phyloP scores from a whole-genome alignment of 495 filamentous ascomycete species.

The Rusavskia elegans region DNA sequence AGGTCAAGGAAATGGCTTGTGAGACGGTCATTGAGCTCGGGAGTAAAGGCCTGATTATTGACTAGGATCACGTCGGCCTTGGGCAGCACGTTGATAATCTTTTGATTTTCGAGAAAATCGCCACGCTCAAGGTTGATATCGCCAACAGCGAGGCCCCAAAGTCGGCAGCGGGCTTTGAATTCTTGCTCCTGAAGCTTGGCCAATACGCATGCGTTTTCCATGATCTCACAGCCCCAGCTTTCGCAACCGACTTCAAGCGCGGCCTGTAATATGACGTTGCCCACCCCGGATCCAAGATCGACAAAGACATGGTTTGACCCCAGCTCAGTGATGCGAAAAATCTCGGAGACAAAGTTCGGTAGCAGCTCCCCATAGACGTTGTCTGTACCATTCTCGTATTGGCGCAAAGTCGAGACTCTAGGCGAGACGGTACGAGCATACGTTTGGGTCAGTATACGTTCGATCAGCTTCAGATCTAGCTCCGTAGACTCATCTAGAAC shows the following conservation, averaged over 20 bases:
- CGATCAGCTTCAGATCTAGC: constrained; percentile 52
- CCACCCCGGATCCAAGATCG: constrained; percentile 87
- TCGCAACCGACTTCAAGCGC: constrained; percentile 87
- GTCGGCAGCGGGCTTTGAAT: constrained; percentile 64
- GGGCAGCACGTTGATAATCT: constrained; percentile 54
- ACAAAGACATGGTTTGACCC: constrained; percentile 74
- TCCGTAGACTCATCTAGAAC: constrained; percentile 48
- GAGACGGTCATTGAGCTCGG: constrained; percentile 69
- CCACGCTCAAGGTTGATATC: constrained; percentile 66
- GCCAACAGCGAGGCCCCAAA: constrained; percentile 78
- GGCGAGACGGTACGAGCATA: constrained; percentile 89
- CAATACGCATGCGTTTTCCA: constrained; percentile 71
- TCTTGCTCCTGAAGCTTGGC: constrained; percentile 77
- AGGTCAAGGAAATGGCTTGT: constrained; percentile 86
- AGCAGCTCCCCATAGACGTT: constrained; percentile 91
- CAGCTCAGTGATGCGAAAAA: constrained; percentile 63
- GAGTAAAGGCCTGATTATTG: constrained; percentile 91
- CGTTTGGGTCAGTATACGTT: constrained; percentile 71
- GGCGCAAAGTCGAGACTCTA: constrained; percentile 59
- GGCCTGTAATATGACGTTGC: constrained; percentile 88
- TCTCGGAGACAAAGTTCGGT: constrained; percentile 62
- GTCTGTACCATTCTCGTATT: constrained; percentile 75
- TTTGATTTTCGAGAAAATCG: constrained; percentile 64
- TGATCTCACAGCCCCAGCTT: constrained; percentile 93
- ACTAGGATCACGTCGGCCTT: constrained; percentile 85